These are phyloP conservation scores for Phytophthora nicotianae DNA, from an alignment of 352 stramenopile genomes.

Conservation along the genomic window DNA sequence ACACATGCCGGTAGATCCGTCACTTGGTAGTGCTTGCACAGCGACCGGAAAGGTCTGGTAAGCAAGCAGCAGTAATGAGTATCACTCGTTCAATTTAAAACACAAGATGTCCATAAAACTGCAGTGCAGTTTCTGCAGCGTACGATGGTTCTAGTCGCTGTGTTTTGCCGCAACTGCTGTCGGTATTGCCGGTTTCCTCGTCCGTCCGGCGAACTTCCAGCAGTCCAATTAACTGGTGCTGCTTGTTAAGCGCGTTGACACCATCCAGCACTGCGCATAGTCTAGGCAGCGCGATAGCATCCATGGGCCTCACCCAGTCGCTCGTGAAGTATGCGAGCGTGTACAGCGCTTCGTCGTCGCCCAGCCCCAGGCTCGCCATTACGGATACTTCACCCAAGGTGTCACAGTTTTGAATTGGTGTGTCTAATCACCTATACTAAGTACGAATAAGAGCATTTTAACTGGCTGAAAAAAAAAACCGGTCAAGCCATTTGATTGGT, in stretches of 20 bases:
- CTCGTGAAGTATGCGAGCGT: slow-evolving; percentile 54
- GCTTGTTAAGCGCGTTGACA: slow-evolving; percentile 8
- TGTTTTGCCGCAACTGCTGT: neutral
- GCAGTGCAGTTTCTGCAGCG: neutral
- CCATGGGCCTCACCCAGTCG: slow-evolving; percentile 45
- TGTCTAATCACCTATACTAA: slow-evolving; percentile 20
- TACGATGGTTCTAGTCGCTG: slow-evolving; percentile 37
- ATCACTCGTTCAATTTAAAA: too few species aligned
- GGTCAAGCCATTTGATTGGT: slow-evolving; percentile 9
- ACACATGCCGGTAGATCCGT: slow-evolving; percentile 43
- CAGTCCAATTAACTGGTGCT: slow-evolving; percentile 24
- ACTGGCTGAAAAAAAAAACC: slow-evolving; percentile 4
- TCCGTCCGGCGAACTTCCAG: slow-evolving; percentile 32
- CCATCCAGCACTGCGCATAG: slow-evolving; percentile 21
- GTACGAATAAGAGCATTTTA: slow-evolving; percentile 11
- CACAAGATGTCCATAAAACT: too few species aligned
- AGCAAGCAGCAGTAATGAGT: too few species aligned
- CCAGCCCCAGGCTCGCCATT: slow-evolving; percentile 26
- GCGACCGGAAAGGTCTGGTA: slow-evolving; percentile 40
- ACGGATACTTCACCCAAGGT: neutral
- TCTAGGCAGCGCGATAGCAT: slow-evolving; percentile 34
- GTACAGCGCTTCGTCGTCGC: slow-evolving; percentile 33
- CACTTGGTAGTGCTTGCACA: slow-evolving; percentile 53
- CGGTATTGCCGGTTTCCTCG: neutral
- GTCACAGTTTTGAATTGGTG: slow-evolving; percentile 5